Evolutionary conservation across 2,329 filamentous ascomycete genomes (phyloP), one percentile per base, ranked within the genome.

Genomic region (Fusarium anthophilum): DNA sequence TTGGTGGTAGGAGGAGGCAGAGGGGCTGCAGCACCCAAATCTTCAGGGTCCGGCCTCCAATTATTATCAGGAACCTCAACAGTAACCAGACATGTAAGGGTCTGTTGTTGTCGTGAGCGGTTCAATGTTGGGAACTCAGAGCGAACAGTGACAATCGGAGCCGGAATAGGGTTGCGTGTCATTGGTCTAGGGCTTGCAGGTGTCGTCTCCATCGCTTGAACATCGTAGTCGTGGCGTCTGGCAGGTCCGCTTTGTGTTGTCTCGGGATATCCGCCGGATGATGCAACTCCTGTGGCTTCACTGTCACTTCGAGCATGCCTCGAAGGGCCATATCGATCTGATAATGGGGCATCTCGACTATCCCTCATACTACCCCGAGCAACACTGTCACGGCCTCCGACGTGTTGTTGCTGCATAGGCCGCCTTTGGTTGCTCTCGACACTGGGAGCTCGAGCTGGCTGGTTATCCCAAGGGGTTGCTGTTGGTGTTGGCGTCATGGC

Each of bases 81-180:
- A 1, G 96, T 98, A 57, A 99, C 89, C 62, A 99, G 86, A 79
- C 96, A 99, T 2, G 96, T 98, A 73, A 99, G 86, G 17, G 94
- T 96, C 82, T 99, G 96, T 82, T 98, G 96, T 80, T 98, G 94
- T 57, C 95, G 92, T 26, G 95, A 98, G 73, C 94, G 90, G 82
- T 89, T 98, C 78, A 99, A 89, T 3, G 96, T 98, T 2, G 96
- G 96, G 80, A 98, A 99, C 83, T 99, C 96, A 80, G 96, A 98
- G 67, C 96, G 93, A 54, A 99, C 93, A 2, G 94, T 97, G n/a
- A 99, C 95, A 1, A 91, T 93, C 2, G 96, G 96, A 11, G 95
- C 87, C 2, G 96, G 95, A 66, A 98, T 98, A 1, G 95, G 94
- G 76, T 97, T 98, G 77, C 92, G 93, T 15, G 91, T 88, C 26